Percentiles rank a stretch among this genome's conserved stretches.
Conservation (phyloP, 2,329 filamentous ascomycete species). For the Verticillium isaacii region DNA sequence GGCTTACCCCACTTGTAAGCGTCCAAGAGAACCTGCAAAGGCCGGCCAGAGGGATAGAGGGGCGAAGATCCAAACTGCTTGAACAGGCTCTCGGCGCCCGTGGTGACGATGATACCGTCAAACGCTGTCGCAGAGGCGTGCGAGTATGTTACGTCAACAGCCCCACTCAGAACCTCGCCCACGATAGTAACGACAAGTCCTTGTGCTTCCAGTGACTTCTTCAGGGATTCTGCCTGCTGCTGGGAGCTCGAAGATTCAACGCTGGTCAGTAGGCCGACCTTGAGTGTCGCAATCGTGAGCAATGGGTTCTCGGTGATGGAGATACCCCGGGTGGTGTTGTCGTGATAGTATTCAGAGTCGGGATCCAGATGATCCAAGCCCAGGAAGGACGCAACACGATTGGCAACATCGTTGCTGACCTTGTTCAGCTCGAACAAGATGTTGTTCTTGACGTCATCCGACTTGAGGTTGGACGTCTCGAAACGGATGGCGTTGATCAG, state of each 20-base stretch:
- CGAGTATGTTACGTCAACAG: conserved; percentile 61
- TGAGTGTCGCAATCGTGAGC: conserved; percentile 56
- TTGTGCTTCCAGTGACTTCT: conserved; percentile 37
- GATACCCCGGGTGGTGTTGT: conserved; percentile 59
- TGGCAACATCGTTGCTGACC: conserved; percentile 62
- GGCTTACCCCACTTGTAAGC: conserved; percentile 68
- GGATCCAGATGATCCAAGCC: conserved; percentile 53
- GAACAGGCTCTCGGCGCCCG: conserved; percentile 51
- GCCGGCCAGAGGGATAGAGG: conserved; percentile 60
- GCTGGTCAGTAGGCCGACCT: conserved; percentile 57
- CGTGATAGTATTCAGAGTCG: conserved; percentile 62
- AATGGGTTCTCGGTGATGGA: conserved; percentile 55
- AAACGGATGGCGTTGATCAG: conserved; percentile 70
- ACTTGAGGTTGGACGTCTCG: conserved; percentile 58
- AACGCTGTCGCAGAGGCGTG: conserved; percentile 57
- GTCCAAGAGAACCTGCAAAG: conserved; percentile 57
- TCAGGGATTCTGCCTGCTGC: conserved; percentile 43
- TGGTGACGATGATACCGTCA: conserved; percentile 57
- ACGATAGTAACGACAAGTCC: conserved; percentile 57
- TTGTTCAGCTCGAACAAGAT: conserved; percentile 65
- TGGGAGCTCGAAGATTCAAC: conserved; percentile 37
- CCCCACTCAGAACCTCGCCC: conserved; percentile 49
- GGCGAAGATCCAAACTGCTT: conserved; percentile 34
- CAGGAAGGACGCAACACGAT: conserved; percentile 58
- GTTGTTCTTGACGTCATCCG: conserved; percentile 55